Conservation (phyloP, 2,329 filamentous ascomycete genomes). For the Rasamsonia emersonii region DNA sequence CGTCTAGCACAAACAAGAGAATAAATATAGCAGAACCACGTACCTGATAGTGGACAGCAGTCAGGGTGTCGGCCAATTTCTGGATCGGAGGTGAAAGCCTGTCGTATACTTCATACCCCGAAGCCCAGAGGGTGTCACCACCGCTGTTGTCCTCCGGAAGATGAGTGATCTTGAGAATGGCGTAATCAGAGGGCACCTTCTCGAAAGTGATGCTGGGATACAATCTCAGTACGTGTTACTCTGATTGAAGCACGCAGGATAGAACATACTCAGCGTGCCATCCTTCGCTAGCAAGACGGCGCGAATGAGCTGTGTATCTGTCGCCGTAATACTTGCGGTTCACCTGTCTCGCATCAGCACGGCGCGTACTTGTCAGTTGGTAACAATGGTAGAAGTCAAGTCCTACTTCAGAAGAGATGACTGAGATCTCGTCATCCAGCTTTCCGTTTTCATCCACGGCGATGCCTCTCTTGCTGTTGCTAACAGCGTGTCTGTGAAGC, state of each 20-base stretch:
- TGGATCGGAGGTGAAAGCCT: constrained; percentile 42
- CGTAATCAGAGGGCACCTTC: constrained; percentile 45
- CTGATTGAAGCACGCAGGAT: too few species aligned
- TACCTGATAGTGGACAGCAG: constrained; percentile 23
- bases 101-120: constrained; percentile 48
- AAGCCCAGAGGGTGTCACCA: constrained; percentile 44
- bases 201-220: constrained; percentile 49
- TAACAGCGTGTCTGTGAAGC: background rate
- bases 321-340: constrained; percentile 2
- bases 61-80: constrained; percentile 42
- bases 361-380: too few species aligned
- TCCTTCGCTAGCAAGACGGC: constrained; percentile 13
- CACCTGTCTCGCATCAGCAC: too few species aligned
- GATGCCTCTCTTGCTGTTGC: background rate
- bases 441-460: background rate
- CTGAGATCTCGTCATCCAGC: background rate
- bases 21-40: too few species aligned
- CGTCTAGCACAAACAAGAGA: too few species aligned
- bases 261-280: constrained; percentile 42
- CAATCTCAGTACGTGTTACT: too few species aligned
- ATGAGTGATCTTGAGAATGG: constrained; percentile 43
- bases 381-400: background rate
- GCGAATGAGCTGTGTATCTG: background rate
- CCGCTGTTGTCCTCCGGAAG: too few species aligned
- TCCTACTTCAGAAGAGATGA: background rate